Base-by-base conservation (phyloP, 345 rosid genomes). In the Erodium maritimum region DNA sequence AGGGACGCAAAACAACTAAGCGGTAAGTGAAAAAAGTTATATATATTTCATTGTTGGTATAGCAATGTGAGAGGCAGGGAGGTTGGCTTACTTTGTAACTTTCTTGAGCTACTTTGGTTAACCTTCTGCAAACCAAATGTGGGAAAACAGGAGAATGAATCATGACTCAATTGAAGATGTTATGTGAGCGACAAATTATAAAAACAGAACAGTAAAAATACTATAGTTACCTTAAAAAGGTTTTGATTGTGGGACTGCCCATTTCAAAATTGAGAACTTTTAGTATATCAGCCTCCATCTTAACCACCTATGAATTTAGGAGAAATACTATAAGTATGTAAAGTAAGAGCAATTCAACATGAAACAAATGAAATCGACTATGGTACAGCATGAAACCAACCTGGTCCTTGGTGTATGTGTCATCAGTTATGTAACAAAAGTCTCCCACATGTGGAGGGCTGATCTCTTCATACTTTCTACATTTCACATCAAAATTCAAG, bases 401-500 rank as follows among this genome's bases (percentile, higher is more conserved):
- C 78, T 83, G 81, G 19, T 81, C 78, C 65, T 70, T 76, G 14
- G 84, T 76, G 74, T 79, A 86, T 4, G 90, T 75, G 65, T 86
- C 83, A 55, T 86, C 95, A 1, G 95, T 86, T 51, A 81, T 75
- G 54, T 81, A 81, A 66, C 84, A 83, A 62, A 86, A 86, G 23
- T 86, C 90, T 54, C 81, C 90, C 55, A 81, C 79, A 54, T 68
- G 72, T 50, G 90, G 90, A 59, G 88, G 86, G 62, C 23, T 73
- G 58, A 83, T 82, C 74, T 86, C 95, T 73, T 86, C 88, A 48
- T 83, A 80, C 69, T 86, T 83, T 55, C 94, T 86, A 69, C 59
- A 51, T 21, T 50, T 56, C 52, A 64, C 50, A 34, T 61, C 57
- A 57, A 33, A 52, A 56, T n/a, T 20, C 59, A 57, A 55, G 62